Evolutionary conservation across 176 grass and related monocot genomes (phyloP), one percentile per base, ranked within the genome.

Genomic region (Lolium perenne): DNA sequence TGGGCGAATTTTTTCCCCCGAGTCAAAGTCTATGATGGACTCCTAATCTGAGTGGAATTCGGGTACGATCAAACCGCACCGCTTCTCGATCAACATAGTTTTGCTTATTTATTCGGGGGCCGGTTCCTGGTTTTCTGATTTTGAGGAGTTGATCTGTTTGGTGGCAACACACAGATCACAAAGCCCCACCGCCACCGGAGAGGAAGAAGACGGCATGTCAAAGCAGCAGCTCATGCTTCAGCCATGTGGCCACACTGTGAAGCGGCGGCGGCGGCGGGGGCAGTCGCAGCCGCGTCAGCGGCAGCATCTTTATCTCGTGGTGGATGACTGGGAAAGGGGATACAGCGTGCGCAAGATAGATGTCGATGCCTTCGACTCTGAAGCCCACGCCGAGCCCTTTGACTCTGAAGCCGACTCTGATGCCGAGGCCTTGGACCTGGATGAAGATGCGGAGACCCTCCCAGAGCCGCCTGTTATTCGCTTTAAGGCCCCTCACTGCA

Each of bases 261-360:
- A 54, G 79, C 26, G 25, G 5, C 32, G 3, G 6, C 3, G 4
- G 63, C 62, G 3, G 6, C 4, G 4, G 22, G 14, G 2, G 64
- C 62, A 10, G 64, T 29, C 6, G 64, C 64, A 20, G 64, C 80
- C 38, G 59, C 22, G 20, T 25, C 40, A 56, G 13, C 81, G 32
- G 32, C 32, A 35, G 32, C 81, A 83, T 59, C 35, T 83, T 12
- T 83, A 73, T 59, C 67, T 83, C 1, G 4, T 83, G 0, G 12
- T 83, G 14, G 81, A 83, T 29, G 67, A 83, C 5, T 72, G 81
- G 68, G 53, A 83, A 1, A 73, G 68, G 6, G 81, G 81, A 17
- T 83, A 83, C 81, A 60, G 5, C 38, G 68, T 83, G 68, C 71
- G 71, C 81, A 59, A 74, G 68, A 4, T 83, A 0, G 50, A 83